Conservation (phyloP, 441 rosid genomes). For the Euphorbia schlechtendalii region DNA sequence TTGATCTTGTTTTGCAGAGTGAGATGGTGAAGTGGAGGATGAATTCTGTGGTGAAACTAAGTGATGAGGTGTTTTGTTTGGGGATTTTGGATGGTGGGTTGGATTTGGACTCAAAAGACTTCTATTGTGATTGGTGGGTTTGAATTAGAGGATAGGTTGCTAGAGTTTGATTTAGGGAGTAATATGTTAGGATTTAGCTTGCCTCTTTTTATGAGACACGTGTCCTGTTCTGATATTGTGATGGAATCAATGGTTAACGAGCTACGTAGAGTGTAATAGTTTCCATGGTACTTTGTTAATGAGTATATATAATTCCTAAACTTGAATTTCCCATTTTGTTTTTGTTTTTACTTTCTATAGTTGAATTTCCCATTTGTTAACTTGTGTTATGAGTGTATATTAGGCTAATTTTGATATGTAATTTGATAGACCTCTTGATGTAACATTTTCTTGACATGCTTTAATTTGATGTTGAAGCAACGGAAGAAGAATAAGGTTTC, state of each 20-base stretch:
- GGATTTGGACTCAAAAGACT: constrained; percentile 18
- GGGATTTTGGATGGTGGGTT: constrained; percentile 65
- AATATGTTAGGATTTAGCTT: constrained; percentile 52
- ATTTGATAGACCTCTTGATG: no score
- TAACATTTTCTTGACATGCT: no score
- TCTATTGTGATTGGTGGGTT: constrained; percentile 52
- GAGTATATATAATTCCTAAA: constrained; percentile 3
- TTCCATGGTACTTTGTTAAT: no score
- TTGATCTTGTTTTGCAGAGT: constrained; percentile 68
- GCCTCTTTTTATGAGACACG: constrained; percentile 18
- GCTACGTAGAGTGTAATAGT: no score
- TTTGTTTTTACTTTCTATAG: no score
- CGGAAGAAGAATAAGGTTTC: no score
- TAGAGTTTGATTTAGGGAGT: constrained; percentile 56
- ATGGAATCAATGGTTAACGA: constrained; percentile 1
- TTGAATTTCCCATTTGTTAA: neutral
- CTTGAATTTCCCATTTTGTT: neutral
- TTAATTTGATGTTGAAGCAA: no score
- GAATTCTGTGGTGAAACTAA: constrained; percentile 54
- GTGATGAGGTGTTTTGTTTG: constrained; percentile 41
- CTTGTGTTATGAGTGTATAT: neutral
- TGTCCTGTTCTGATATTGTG: constrained; percentile 22
- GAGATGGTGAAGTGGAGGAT: constrained; percentile 83
- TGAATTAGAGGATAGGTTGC: constrained; percentile 54
- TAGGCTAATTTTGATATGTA: neutral